Conservation (phyloP, 2,329 filamentous ascomycete genomes). For the Cercospora janseana region DNA sequence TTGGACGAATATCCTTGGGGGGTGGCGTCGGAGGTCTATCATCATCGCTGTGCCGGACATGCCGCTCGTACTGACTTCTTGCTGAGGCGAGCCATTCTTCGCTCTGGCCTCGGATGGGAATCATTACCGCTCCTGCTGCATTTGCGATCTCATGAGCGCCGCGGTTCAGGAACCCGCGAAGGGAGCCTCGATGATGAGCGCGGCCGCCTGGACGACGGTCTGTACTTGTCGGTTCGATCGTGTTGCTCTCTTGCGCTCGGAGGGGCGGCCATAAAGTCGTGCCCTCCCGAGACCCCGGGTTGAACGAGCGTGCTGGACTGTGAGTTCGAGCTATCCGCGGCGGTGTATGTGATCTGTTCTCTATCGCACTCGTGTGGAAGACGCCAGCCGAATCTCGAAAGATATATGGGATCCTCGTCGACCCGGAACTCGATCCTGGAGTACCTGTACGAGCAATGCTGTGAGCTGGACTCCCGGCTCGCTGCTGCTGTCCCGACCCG, state of each 20-base stretch:
- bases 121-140: conserved; percentile 4
- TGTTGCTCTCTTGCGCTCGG: background rate
- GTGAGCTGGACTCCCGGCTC: background rate
- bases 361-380: background rate
- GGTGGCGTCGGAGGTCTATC: conserved; percentile 3
- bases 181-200: conserved; percentile 11
- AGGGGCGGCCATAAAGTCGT: background rate
- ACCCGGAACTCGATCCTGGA: background rate
- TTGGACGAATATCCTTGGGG: background rate
- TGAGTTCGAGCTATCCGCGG: background rate
- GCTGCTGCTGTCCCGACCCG: background rate
- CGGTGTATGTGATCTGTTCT: background rate
- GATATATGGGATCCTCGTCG: background rate
- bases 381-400: background rate
- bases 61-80: background rate
- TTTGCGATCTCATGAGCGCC: conserved; percentile 11
- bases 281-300: background rate
- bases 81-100: conserved; percentile 12
- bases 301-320: background rate
- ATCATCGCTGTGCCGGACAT: conserved; percentile 9
- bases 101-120: conserved; percentile 10
- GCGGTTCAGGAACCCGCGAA: conserved; percentile 13
- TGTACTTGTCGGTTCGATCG: background rate
- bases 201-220: background rate
- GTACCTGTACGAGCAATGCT: too few species aligned